Conservation (phyloP, 805 yeast genomes). For the Ogataea methylovora region DNA sequence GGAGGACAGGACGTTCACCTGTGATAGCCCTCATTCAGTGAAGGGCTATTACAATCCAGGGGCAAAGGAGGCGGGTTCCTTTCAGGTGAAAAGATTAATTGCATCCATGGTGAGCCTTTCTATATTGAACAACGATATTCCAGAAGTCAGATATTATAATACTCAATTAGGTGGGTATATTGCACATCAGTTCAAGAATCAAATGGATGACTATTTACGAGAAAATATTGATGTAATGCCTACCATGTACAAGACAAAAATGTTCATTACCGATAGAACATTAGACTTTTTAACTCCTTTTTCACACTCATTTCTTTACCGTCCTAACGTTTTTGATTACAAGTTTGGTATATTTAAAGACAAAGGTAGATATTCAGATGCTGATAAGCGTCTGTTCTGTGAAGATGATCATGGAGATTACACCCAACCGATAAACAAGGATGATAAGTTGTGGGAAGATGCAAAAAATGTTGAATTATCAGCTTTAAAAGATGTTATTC, state of each 20-base stretch:
- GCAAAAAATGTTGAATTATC: no score
- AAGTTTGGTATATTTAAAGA: no score
- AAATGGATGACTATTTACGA: slow-evolving; percentile 71
- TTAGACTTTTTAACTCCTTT: slow-evolving; percentile 79
- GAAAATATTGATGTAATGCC: slow-evolving; percentile 59
- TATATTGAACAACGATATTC: slow-evolving; percentile 79
- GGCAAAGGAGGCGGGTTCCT: slow-evolving; percentile 46
- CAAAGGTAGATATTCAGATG: no score
- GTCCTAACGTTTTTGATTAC: slow-evolving; percentile 84
- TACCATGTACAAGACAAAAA: slow-evolving; percentile 39
- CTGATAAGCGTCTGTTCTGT: no score
- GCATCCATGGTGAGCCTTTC: slow-evolving; percentile 63
- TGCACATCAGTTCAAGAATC: slow-evolving; percentile 64
- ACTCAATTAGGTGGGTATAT: slow-evolving; percentile 45
- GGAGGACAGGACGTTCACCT: slow-evolving; percentile 65
- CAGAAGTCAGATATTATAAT: slow-evolving; percentile 69
- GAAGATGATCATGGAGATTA: no score
- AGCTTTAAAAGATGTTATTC: no score
- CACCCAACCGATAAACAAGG: no score
- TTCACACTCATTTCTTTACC: slow-evolving; percentile 84
- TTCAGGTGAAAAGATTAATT: slow-evolving; percentile 53
- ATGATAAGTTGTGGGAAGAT: no score
- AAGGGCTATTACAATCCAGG: slow-evolving; percentile 72
- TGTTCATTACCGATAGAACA: slow-evolving; percentile 76
- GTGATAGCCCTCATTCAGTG: slow-evolving; percentile 53